Conservation (phyloP, 306 rosid species). For the Vigna hirtella region DNA sequence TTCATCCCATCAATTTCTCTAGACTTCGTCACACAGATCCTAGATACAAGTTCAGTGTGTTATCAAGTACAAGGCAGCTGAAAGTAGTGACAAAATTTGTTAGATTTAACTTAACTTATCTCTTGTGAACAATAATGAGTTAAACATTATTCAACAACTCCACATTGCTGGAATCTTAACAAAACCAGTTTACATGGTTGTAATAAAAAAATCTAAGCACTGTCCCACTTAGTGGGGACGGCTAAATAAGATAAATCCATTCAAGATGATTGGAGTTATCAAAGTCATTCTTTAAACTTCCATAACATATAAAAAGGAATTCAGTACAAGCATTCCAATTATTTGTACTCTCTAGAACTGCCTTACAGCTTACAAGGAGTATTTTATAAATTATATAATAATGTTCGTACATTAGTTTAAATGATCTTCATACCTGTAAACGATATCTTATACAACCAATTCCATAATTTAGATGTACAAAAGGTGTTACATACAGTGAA, state of each 20-base stretch:
- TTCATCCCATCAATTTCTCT: no score
- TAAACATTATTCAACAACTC: conserved; percentile 3
- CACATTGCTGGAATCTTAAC: not conserved
- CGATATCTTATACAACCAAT: conserved; percentile 53
- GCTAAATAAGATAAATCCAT: conserved; percentile 26
- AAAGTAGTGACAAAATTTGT: no score
- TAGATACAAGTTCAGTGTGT: no score
- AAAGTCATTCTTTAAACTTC: conserved; percentile 29
- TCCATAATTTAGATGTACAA: conserved; percentile 61
- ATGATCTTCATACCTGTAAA: conserved; percentile 53
- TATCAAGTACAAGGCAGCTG: no score
- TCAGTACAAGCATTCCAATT: conserved; percentile 35
- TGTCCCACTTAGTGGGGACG: not conserved
- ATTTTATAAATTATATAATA: conserved; percentile 42
- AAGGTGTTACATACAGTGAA: conserved; percentile 53
- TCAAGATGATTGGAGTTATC: not conserved
- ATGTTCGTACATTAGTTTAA: conserved; percentile 39
- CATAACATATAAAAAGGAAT: conserved; percentile 26
- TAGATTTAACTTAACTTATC: not conserved
- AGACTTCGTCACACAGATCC: no score
- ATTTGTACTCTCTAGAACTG: conserved; percentile 30
- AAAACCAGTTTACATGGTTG: not conserved
- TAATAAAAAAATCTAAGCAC: not conserved
- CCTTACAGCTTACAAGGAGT: conserved; percentile 36
- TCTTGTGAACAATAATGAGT: conserved; percentile 11